Conservation (phyloP, 2,329 filamentous ascomycete genomes). For the Anthostomella pinea region DNA sequence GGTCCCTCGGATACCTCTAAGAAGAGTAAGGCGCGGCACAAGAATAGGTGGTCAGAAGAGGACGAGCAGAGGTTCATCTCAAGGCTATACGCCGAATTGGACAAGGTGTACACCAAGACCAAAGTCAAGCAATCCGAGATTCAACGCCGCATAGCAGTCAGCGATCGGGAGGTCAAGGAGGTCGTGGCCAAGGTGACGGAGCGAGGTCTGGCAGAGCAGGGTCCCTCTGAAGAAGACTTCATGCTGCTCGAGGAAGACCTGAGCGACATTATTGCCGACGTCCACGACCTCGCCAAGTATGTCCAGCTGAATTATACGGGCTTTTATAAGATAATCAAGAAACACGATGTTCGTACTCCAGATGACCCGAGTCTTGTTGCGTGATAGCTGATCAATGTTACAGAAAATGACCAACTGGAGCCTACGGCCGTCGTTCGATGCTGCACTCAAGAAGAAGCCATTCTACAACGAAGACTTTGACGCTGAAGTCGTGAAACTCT, state of each 20-base stretch:
- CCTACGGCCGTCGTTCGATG: constrained; percentile 92
- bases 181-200: constrained; percentile 72
- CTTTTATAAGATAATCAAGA: constrained; percentile 99
- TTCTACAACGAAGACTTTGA: constrained; percentile 99
- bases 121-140: constrained; percentile 97
- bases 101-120: constrained; percentile 97
- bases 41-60: constrained; percentile 79
- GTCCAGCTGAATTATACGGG: constrained; percentile 98
- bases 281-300: constrained; percentile 96
- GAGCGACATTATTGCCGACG: constrained; percentile 97
- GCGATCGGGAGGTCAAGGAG: constrained; percentile 85
- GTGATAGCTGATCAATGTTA: constrained; percentile 12
- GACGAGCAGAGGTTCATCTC: constrained; percentile 87
- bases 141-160: constrained; percentile 80
- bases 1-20: constrained; percentile 33
- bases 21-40: constrained; percentile 42
- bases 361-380: not conserved
- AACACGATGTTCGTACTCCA: constrained; percentile 75
- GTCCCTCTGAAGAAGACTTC: constrained; percentile 86
- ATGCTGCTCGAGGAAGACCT: constrained; percentile 89
- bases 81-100: constrained; percentile 84
- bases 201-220: constrained; percentile 53
- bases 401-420: constrained; percentile 95
- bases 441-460: constrained; percentile 88
- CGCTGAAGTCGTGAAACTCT: constrained; percentile 89